Evolutionary conservation across 768 basidiomycete species (phyloP), one percentile per base, ranked within the genome.

Genomic region (Leccinum imitatum): DNA sequence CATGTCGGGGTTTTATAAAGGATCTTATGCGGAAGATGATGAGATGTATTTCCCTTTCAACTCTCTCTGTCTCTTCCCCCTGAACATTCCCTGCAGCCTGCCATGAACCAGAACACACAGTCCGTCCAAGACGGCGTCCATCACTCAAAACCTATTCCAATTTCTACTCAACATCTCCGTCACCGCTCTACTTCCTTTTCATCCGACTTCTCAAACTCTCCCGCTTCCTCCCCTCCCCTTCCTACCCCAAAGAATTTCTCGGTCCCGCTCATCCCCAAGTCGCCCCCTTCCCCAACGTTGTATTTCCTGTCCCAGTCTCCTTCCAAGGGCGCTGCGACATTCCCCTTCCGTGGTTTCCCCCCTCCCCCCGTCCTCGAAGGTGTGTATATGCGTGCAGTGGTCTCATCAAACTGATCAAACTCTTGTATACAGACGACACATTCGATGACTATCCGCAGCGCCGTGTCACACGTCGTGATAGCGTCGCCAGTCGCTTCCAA

Each of bases 231-330:
- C 13, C 79, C 80, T 3, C 81, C 83, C 44, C 71, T 82, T 21
- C 76, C 76, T 44, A 85, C 85, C 3, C 87, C 86, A 23, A 69
- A 77, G 50, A 77, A 78, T 10, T 63, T 75, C 2, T 63, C 71
- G 11, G 74, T 77, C 2, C 77, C 82, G 3, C 78, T 78, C 50
- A 67, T 85, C 51, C 75, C 79, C 7, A 68, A 80, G 10, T 84
- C 86, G 4, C 83, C 88, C 6, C 81, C 79, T 5, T 90, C 90
- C 4, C 90, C 90, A 50, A 87, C 91, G 56, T 73, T 91, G 53
- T 86, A 87, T 70, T 87, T 89, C 73, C 71, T 90, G 46, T 72
- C 71, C 53, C 84, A 87, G 63, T 83, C 86, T 3, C 85, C 87
- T 10, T 50, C 85, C 14, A 86, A 84, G 65, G 65, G 78, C 0